Evolutionary conservation across 169 alveolate genomes (phyloP), one percentile per base, ranked within the genome.

Genomic region (Cryptosporidium xiaoi): DNA sequence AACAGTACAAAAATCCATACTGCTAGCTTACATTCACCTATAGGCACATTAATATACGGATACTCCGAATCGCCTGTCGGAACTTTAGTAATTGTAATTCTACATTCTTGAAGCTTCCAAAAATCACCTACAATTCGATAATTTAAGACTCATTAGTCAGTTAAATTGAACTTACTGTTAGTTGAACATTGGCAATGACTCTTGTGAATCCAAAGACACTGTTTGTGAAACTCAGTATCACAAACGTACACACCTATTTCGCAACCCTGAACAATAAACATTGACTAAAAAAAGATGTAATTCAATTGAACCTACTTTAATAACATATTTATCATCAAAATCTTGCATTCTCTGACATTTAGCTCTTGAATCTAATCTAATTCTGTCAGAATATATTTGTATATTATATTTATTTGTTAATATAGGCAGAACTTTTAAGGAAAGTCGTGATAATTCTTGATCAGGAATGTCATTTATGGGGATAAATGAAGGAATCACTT

Each of bases 11-110:
- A n/a, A 2, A 77, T 77, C 87, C 87, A 77, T 2, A 77, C 15
- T 77, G 87, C 87, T 6, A 62, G 46, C 51, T 77, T 77, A 40
- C 87, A 77, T 48, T 77, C 87, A n/a, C 87, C 87, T 15, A 77
- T 77, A 2, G 87, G 87, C 13, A 77, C 64, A 18, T 77, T 60
- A 6, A 77, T 77, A 50, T 24, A 60, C 0, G 87, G 87, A 62
- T 77, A 77, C 29, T 56, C 64, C 1, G 77, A 66, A 18, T 77
- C 87, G 6, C 87, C 87, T 8, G 87, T 77, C 3, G 87, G 87
- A 10, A 77, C 77, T 40, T 44, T 77, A 15, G 87, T 77, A 40
- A 62, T 62, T 20, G 48, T 58, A 5, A 77, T 77, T 36, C 87
- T 77, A 51, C 87, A 77, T 46, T 77, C 87, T 27, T 77, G 27